Evolutionary conservation across 2,329 filamentous ascomycete species (phyloP), one percentile per base, ranked within the genome.

Genomic region (Fusarium sp.): DNA sequence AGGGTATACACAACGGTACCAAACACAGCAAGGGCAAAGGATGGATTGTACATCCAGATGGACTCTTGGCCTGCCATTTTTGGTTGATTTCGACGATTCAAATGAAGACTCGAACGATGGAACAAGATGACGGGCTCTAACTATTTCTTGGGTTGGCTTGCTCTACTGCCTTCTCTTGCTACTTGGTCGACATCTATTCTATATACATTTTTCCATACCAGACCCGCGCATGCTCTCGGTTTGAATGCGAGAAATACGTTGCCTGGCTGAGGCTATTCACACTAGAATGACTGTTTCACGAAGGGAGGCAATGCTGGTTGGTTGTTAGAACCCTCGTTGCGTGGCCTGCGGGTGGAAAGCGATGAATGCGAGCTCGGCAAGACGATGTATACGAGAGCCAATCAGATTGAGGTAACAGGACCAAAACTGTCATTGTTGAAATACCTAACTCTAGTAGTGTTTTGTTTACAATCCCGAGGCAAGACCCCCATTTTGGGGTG

Each of bases 1-100:
- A 79, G 52, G 36, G 76, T 52, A 59, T 81, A 82, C 13, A 81
- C 63, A 39, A 78, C 62, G 2, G 77, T 73, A 46, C 78, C 79
- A 6, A 80, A 58, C 34, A 81, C 70, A 36, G 80, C 74, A 6
- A 79, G 74, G 5, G 79, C 61, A 9, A 79, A 72, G 26, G 78
- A 80, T n/a, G 80, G 78, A 15, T 73, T 65, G 64, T 81, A 83
- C 57, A 78, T 75, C 75, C 79, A 83, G 19, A 81, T 74, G 44
- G 47, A 65, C 12, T 65, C 53, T 19, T 65, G 56, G 15, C 69
- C 61, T 36, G 65, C 56, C 71, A 75, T 76, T 13, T 19, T 48
- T 41, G n/a, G 13, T 25, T 26, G 24, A 24, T 38, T 29, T 13
- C 19, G 7, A 32, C 24, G n/a, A 24, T 12, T 42, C 11, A 1